Evolutionary conservation across 2,329 filamentous ascomycete species (phyloP), one percentile per base, ranked within the genome.

Genomic region (Acephala macrosclerotiorum): DNA sequence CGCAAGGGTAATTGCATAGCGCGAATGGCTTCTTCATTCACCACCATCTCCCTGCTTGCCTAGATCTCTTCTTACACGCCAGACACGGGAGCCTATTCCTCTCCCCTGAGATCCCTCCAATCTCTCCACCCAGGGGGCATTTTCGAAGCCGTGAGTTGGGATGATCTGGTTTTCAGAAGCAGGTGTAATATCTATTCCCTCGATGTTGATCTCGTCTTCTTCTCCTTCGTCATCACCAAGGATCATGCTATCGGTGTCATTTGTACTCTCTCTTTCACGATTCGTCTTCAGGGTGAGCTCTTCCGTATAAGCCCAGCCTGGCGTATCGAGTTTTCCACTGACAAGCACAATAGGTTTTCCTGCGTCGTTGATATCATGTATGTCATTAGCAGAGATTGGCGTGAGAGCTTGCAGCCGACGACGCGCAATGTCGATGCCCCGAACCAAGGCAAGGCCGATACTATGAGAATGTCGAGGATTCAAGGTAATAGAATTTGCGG

Each of bases 291-390:
- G 71, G 68, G 87, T 84, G 18, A 89, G 70, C 40, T 89, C 86
- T 73, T 92, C 90, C 0, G 86, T 86, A 67, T 91, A 91, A 1
- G 89, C 88, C 89, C 90, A 93, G 2, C 83, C 87, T 0, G 90
- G 89, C 1, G 85, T 79, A 72, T 93, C 91, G 63, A 91, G 87
- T 70, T 86, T 89, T 2, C 91, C 91, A 61, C 89, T 85, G 0
- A 93, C 84, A 3, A 93, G 80, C 2, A 92, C 84, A 18, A 92
- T 79, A 18, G 82, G 79, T 36, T 81, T 79, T 0, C 83, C 83
- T 33, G 77, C 75, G 8, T 77, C 73, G 49, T 75, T 79, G 20
- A 82, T 74, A 11, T 78, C 74, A 42, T 79, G 75, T 18, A 88
- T 80, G 2, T 76, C 72, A 3, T 77, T 71, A 0, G 75, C 60